A percentile compares a stretch with the other conserved stretches of the same genome.
These are phyloP conservation scores for Parsonsia alboflavescens DNA, from an alignment of 257 asterid species.

Conservation along the genomic window DNA sequence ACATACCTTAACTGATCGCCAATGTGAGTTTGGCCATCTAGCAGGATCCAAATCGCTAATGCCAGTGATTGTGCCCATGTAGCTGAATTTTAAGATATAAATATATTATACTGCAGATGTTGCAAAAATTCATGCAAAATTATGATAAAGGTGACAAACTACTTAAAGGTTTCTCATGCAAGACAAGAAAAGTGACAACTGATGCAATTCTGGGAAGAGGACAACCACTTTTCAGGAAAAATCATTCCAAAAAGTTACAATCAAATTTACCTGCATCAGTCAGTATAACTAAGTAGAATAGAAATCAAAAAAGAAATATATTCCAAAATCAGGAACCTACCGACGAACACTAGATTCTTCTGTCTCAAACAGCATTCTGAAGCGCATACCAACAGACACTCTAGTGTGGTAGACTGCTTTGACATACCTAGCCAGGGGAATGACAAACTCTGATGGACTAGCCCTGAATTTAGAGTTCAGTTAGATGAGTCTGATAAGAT, in stretches of 20 bases:
- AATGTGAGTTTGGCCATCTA: constrained; percentile 75
- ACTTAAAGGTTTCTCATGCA: no score
- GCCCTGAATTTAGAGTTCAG: constrained; percentile 39
- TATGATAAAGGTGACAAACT: neutral
- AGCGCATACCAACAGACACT: constrained; percentile 79
- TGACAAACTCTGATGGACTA: constrained; percentile 67
- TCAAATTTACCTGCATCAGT: neutral
- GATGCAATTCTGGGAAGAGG: neutral
- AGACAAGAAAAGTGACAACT: neutral
- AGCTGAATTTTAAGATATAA: constrained; percentile 27
- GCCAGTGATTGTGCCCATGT: constrained; percentile 87
- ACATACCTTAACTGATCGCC: constrained; percentile 82
- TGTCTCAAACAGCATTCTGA: constrained; percentile 74
- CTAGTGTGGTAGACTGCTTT: constrained; percentile 69
- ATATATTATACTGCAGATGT: neutral
- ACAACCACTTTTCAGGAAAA: neutral
- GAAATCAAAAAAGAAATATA: neutral
- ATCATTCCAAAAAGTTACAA: neutral
- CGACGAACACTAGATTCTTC: constrained; percentile 81
- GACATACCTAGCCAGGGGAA: constrained; percentile 61
- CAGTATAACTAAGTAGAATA: neutral
- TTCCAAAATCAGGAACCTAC: constrained; percentile 25
- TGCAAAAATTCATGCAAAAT: neutral
- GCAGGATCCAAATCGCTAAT: constrained; percentile 63
- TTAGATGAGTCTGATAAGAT: constrained; percentile 4